Evolutionary conservation across 108 stramenopile genomes (phyloP), one percentile per base, ranked within the genome.

Genomic region (Mediolabrus comicus): DNA sequence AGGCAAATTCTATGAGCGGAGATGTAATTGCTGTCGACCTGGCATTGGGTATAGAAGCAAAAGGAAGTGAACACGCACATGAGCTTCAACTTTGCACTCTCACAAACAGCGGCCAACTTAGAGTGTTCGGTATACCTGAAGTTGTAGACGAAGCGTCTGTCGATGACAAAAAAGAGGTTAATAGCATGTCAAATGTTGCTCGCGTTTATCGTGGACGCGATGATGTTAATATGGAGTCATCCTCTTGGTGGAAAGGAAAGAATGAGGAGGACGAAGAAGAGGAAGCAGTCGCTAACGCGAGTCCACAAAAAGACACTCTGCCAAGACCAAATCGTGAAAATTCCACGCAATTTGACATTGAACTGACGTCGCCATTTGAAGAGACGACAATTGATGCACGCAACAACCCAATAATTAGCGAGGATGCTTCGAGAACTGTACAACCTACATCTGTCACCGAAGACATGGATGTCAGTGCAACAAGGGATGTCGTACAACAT

Each of bases 221-320:
- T 30, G 49, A 49, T 52, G 22, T 29, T 28, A 31, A 55, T 66
- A 32, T 36, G 6, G 51, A 66, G 52, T 52, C 30, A 29, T 51
- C 63, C 11, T 29, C 56, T 25, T 77, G 76, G 76, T 77, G 76
- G 76, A 71, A 77, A 54, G 52, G 70, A 53, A 19, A 26, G 19
- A 69, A 77, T 53, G 69, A 71, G 29, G 62, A 65, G 34, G 57
- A 65, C 3, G 65, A 70, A 38, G 76, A 28, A 22, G 65, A 70
- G 31, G 76, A 28, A 22, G 35, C 53, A 54, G 34, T 39, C 17
- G 27, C 54, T 12, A 52, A 49, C 30, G 53, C 27, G 10, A 66
- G 52, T 53, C 65, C 53, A 4, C 29, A 55, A 5, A 24, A 66
- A 6, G 28, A 43, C 31, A 12, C 19, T 12, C 0, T 49, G 24